Conservation (phyloP, 2,329 filamentous ascomycete species). For the Calonectria leucothoes region DNA sequence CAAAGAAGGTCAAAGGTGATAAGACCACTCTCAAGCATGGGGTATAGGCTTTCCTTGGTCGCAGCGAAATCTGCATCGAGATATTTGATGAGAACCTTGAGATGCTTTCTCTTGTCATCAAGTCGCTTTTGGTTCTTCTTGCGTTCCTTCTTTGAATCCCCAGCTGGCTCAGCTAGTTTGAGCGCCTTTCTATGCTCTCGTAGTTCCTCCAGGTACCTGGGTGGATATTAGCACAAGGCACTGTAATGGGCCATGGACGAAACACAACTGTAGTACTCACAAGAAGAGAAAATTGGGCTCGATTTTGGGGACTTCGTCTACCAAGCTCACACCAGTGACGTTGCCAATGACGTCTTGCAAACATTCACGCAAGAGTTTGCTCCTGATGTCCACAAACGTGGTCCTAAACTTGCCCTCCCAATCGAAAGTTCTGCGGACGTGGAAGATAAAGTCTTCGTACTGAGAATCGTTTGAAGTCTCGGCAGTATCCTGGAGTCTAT, state of each 20-base stretch:
- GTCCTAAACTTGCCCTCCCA: slow-evolving; percentile 82
- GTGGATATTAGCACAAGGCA: slow-evolving; percentile 21
- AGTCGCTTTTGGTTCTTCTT: slow-evolving; percentile 71
- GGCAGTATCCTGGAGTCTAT: slow-evolving; percentile 66
- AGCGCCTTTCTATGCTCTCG: slow-evolving; percentile 72
- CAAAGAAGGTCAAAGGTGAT: slow-evolving; percentile 92
- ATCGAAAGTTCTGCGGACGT: slow-evolving; percentile 84
- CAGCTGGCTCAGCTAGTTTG: slow-evolving; percentile 65
- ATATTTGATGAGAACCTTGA: slow-evolving; percentile 80
- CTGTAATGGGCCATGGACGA: not conserved
- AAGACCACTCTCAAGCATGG: slow-evolving; percentile 82
- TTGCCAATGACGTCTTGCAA: slow-evolving; percentile 54
- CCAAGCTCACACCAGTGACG: slow-evolving; percentile 73
- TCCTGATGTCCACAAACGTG: slow-evolving; percentile 87
- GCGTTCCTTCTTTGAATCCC: slow-evolving; percentile 64
- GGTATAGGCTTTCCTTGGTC: slow-evolving; percentile 81
- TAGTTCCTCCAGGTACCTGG: slow-evolving; percentile 82
- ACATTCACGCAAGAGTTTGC: slow-evolving; percentile 79
- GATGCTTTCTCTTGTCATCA: slow-evolving; percentile 69
- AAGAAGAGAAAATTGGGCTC: slow-evolving; percentile 79
- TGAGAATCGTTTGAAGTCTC: slow-evolving; percentile 59
- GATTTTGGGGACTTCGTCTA: slow-evolving; percentile 81
- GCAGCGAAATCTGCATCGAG: slow-evolving; percentile 85
- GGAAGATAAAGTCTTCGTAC: slow-evolving; percentile 85
- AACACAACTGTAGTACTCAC: slow-evolving; percentile 46